Conservation (phyloP, 2,329 filamentous ascomycete genomes). For the Penicillium sp. region DNA sequence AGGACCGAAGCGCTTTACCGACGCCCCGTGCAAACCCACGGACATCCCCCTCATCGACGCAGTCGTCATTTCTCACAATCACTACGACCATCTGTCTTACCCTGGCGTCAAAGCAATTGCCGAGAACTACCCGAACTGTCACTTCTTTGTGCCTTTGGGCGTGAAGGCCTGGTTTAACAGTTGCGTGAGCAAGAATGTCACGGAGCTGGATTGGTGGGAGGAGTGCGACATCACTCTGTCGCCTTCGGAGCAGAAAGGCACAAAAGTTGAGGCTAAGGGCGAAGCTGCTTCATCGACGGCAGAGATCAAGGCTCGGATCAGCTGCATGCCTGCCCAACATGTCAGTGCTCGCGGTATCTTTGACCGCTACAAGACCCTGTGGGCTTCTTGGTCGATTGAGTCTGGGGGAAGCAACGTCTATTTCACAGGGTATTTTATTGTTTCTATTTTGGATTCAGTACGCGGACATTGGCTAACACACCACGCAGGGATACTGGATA, state of each 20-base stretch:
- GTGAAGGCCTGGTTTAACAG: slow-evolving; percentile 77
- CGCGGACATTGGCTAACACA: neutral
- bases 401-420: slow-evolving; percentile 75
- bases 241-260: slow-evolving; percentile 26
- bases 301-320: slow-evolving; percentile 67
- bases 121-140: slow-evolving; percentile 68
- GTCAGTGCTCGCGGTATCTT: slow-evolving; percentile 65
- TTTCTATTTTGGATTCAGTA: neutral
- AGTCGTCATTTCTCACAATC: slow-evolving; percentile 78
- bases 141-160: slow-evolving; percentile 84
- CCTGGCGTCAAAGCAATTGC: slow-evolving; percentile 69
- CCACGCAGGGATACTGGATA: slow-evolving; percentile 82
- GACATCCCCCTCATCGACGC: slow-evolving; percentile 64
- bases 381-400: slow-evolving; percentile 80
- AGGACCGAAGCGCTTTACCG: slow-evolving; percentile 74
- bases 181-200: slow-evolving; percentile 70
- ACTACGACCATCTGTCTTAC: slow-evolving; percentile 89
- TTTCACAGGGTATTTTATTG: slow-evolving; percentile 62
- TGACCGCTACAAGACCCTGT: slow-evolving; percentile 74
- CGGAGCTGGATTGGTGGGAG: slow-evolving; percentile 95
- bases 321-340: slow-evolving; percentile 83
- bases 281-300: slow-evolving; percentile 21
- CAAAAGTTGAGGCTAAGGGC: slow-evolving; percentile 30
- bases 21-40: slow-evolving; percentile 69
- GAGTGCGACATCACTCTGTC: slow-evolving; percentile 69